A percentile compares a stretch with the other conserved stretches of the same genome.
phyloP scores from a whole-genome alignment of 2,329 filamentous ascomycete genomes.

The Fusarium scirpi region DNA sequence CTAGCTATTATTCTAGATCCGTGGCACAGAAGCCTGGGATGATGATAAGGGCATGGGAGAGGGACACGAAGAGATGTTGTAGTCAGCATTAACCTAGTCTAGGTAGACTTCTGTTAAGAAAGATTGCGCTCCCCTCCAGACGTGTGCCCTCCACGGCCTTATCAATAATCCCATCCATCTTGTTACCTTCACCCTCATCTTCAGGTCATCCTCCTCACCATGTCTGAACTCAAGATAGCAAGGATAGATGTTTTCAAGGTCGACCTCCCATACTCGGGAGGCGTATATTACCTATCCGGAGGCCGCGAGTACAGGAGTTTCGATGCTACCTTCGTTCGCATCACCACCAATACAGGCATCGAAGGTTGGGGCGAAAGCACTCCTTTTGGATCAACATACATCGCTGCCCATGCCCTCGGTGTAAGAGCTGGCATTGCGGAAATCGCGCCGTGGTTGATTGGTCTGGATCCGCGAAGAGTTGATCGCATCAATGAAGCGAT shows the following conservation, averaged over 20 bases:
- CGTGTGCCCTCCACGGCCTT: not conserved
- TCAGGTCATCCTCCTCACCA: not conserved
- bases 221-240: not conserved
- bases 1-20: slow-evolving; percentile 3
- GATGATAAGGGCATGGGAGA: not conserved
- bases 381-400: slow-evolving; percentile 35
- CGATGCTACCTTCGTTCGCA: slow-evolving; percentile 37
- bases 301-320: slow-evolving; percentile 35
- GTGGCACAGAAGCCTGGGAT: not conserved
- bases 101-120: not conserved
- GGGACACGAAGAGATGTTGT: not conserved
- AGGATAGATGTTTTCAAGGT: not conserved
- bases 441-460: slow-evolving; percentile 19
- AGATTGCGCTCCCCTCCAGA: not conserved
- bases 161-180: not conserved
- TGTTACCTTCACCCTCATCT: not conserved
- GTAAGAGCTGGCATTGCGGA: not conserved
- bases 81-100: not conserved
- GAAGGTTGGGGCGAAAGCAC: slow-evolving; percentile 41
- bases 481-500: slow-evolving; percentile 25
- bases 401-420: slow-evolving; percentile 30
- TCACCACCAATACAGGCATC: slow-evolving; percentile 37
- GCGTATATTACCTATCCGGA: not conserved
- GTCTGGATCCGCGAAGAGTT: slow-evolving; percentile 25
- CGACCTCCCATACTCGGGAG: not conserved